Evolutionary conservation across 1,284 basidiomycete species (phyloP).

Genomic region (Marasmius fiardii): DNA sequence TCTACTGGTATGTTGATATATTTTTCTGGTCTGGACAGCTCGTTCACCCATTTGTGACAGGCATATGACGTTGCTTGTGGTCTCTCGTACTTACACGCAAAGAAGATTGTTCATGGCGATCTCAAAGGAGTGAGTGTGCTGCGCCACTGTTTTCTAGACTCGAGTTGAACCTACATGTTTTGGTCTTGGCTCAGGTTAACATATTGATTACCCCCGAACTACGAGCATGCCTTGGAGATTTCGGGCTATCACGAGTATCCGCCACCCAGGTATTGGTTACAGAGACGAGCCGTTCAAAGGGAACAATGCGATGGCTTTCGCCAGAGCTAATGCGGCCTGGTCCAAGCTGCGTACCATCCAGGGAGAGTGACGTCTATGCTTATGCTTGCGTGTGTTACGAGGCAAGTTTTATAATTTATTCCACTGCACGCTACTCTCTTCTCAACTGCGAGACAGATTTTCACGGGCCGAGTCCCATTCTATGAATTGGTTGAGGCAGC

Average conservation of each 20-base stretch:
- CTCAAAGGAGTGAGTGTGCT: background rate
- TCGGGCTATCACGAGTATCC: no score
- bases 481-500: background rate
- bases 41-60: no score
- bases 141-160: background rate
- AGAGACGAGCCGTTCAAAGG: no score
- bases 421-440: background rate
- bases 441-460: background rate
- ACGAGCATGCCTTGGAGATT: no score
- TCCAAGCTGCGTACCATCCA: background rate
- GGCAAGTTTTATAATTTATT: background rate
- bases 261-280: no score
- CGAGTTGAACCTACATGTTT: background rate
- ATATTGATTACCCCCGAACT: no score
- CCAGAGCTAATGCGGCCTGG: background rate
- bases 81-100: background rate
- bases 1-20: background rate
- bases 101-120: background rate
- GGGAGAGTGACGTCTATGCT: no score
- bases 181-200: background rate
- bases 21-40: background rate
- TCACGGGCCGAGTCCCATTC: conserved; percentile 1
- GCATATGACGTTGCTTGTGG: background rate
- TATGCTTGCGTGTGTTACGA: no score
- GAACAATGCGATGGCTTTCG: background rate